Percentiles rank a stretch among this genome's conserved stretches.
Conservation (phyloP, 331 rosid species). For the Prunus yedoensis region DNA sequence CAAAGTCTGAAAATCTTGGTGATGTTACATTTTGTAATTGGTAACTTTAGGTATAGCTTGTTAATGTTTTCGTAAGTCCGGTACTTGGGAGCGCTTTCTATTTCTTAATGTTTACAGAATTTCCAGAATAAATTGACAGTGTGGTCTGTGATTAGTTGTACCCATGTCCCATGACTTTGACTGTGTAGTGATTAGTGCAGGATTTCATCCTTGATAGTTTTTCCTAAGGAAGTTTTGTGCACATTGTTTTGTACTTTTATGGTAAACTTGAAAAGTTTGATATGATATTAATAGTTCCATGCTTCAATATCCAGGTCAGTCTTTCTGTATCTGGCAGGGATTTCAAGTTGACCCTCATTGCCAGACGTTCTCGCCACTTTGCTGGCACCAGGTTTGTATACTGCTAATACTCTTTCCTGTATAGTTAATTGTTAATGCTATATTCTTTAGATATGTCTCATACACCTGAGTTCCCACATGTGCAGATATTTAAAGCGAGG, state of each 20-base stretch:
- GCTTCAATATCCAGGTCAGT: conserved; percentile 56
- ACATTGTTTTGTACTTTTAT: background rate
- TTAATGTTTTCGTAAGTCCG: background rate
- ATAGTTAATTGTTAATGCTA: conserved; percentile 19
- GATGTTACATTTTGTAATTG: background rate
- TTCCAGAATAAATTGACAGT: background rate
- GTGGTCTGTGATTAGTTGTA: background rate
- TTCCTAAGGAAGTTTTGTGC: background rate
- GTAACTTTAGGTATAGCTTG: background rate
- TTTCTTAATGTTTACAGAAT: background rate
- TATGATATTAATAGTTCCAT: conserved; percentile 26
- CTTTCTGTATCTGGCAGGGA: conserved; percentile 64
- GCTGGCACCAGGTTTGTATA: conserved; percentile 90
- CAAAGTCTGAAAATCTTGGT: background rate
- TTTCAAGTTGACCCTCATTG: conserved; percentile 71
- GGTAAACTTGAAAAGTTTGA: conserved; percentile 6
- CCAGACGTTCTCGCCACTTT: conserved; percentile 94
- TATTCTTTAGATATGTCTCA: conserved; percentile 9
- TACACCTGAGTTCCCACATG: conserved; percentile 12
- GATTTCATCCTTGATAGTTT: conserved; percentile 18
- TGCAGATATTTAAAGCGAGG: conserved; percentile 93
- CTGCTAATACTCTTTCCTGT: conserved; percentile 14
- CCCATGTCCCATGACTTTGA: background rate
- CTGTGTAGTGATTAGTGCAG: conserved; percentile 6
- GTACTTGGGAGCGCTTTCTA: background rate